These are phyloP conservation scores for Micractinium conductrix DNA, from an alignment of 139 green algal genomes.

Conservation along the genomic window DNA sequence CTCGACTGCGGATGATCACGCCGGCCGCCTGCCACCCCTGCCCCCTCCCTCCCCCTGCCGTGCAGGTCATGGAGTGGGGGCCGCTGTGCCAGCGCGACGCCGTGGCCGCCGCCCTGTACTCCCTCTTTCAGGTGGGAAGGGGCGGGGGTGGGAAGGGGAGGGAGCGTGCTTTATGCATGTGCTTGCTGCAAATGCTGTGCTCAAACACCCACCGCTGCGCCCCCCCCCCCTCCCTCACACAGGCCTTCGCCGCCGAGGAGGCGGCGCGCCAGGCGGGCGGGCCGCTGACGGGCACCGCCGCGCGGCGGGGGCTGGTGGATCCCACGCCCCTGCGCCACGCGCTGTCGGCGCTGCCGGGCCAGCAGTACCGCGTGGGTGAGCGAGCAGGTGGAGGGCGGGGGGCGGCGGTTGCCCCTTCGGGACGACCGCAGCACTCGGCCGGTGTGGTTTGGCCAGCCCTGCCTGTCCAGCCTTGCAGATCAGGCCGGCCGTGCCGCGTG, in stretches of 20 bases:
- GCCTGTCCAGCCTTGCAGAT: too few relatives aligned
- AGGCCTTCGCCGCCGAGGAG: constrained; percentile 49
- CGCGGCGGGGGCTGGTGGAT: constrained; percentile 47
- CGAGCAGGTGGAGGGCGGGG: neutral
- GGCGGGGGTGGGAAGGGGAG: constrained; percentile 29
- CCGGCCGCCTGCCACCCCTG: too few relatives aligned
- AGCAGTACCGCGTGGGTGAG: constrained; percentile 56
- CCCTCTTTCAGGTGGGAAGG: constrained; percentile 48
- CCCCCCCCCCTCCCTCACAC: constrained; percentile 62
- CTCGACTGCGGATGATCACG: too few relatives aligned
- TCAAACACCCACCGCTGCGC: too few relatives aligned
- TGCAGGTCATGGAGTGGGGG: neutral
- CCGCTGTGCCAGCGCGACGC: neutral
- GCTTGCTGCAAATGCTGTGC: too few relatives aligned
- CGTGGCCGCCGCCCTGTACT: constrained; percentile 64
- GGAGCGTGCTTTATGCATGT: too few relatives aligned
- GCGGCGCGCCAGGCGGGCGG: neutral
- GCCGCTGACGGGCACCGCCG: neutral
- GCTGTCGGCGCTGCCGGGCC: constrained; percentile 54
- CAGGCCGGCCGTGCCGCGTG: too few relatives aligned
- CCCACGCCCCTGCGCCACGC: constrained; percentile 69
- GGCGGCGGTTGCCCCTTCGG: too few relatives aligned
- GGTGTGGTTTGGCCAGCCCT: too few relatives aligned
- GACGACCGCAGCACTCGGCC: too few relatives aligned
- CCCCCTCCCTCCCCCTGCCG: neutral